Base-by-base conservation (phyloP, 2,329 filamentous ascomycete genomes). In the Aplosporella prunicola region DNA sequence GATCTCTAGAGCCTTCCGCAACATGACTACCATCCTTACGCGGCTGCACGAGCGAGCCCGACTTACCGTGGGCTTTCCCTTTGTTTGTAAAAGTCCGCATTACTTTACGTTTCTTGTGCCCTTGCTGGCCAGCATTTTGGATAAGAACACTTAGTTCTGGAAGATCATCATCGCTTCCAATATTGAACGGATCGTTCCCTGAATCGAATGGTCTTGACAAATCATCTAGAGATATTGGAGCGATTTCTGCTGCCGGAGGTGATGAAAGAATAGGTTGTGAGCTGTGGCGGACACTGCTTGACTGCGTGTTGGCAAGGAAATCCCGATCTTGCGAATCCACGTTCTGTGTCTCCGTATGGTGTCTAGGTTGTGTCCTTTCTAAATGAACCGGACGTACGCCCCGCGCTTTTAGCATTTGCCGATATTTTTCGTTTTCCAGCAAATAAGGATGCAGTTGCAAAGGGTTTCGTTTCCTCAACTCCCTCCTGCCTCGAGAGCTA, bases 391-490 rank as follows among this genome's bases (percentile, higher is more conserved):
- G 66, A 35, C 54, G 59, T 9, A 68, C 45, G 2, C 67, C 67
- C 38, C 62, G 51, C 28, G 60, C 59, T 44, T 58, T 57, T 20
- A 62, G 60, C 32, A 62, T 58, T 41, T 56, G 56, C 16, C 61
- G 55, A 44, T 69, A 68, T 23, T 56, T 49, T 33, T 64, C 60
- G 14, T 56, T 56, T 32, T 69, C 66, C 15, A 67, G 45, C 15
- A 61, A 47, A 42, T 68, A 70, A 2, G 67, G 67, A 51, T 69
- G 63, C 18, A 70, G 45, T 44, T 70, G 67, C 31, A 67, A 67
- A 10, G 65, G 61, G 31, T 66, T 66, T 8, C 67, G 53, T 30
- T 61, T 50, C n/a, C 67, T 56, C 15, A 69, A 53, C 7, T 52
- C 59, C 26, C 64, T 31, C 16, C 29, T 20, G n/a, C n/a, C n/a